phyloP scores from a whole-genome alignment of 1,139 yeast species.

The Geotrichum klebahnii region DNA sequence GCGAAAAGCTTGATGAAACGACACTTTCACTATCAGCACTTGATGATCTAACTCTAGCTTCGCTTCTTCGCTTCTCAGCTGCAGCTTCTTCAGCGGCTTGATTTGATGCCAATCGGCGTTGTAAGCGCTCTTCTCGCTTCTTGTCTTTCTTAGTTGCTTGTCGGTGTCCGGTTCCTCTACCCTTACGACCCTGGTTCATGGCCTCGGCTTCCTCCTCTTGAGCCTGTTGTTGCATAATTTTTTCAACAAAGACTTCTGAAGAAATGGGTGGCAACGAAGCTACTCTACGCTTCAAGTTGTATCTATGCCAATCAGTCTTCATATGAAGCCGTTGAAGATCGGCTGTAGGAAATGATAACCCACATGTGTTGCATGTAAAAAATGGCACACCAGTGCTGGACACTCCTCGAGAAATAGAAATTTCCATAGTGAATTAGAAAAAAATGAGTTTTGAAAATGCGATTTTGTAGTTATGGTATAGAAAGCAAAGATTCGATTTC shows the following conservation, averaged over 20 bases:
- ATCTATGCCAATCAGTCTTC: slow-evolving; percentile 96
- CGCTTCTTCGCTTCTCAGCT: slow-evolving; percentile 11
- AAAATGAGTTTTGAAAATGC: neutral
- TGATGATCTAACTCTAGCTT: slow-evolving; percentile 15
- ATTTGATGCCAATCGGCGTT: slow-evolving; percentile 27
- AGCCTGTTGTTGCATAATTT: slow-evolving; percentile 48
- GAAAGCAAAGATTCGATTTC: neutral
- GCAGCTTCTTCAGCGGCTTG: slow-evolving; percentile 19
- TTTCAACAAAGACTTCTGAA: slow-evolving; percentile 78
- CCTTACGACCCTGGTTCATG: slow-evolving; percentile 35
- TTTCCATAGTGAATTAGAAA: slow-evolving; percentile 19
- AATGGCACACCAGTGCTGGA: slow-evolving; percentile 27
- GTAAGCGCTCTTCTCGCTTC: slow-evolving; percentile 37
- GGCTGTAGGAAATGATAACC: slow-evolving; percentile 68
- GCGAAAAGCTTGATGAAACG: slow-evolving; percentile 59
- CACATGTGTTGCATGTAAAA: slow-evolving; percentile 82
- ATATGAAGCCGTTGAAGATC: slow-evolving; percentile 84
- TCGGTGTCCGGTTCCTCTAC: slow-evolving; percentile 32
- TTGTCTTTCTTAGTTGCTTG: slow-evolving; percentile 41
- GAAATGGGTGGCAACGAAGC: slow-evolving; percentile 77
- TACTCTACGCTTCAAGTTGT: slow-evolving; percentile 85
- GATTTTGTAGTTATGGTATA: neutral
- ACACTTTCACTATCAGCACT: slow-evolving; percentile 39
- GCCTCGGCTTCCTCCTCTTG: slow-evolving; percentile 45
- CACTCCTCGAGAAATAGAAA: slow-evolving; percentile 22